Evolutionary conservation across 1,284 basidiomycete genomes (phyloP), one percentile per base, ranked within the genome.

Genomic region (Sutorius eximius): DNA sequence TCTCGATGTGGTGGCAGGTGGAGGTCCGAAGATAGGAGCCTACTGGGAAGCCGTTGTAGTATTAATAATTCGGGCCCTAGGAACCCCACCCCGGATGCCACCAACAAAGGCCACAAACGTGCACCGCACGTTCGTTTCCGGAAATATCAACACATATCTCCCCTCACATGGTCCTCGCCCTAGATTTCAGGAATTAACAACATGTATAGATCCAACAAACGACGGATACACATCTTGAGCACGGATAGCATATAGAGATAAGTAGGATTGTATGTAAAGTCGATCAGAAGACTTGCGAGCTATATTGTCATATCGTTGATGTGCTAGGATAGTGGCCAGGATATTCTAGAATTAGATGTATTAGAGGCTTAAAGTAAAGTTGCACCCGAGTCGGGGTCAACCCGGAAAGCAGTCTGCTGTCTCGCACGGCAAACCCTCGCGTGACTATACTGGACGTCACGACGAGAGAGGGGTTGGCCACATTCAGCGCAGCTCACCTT

Each of bases 371-470:
- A 13, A 16, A 42, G 30, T 16, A 15, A 11, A 13, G n/a, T n/a
- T 12, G 36, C 12, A 16, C 40, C 24, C 33, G 46, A 47, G 8
- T 27, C 29, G 3, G 36, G n/a, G 24, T n/a, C 8, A 15, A 18
- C 13, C 16, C 0, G 5, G 11, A 6, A 40, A 43, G 32, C 22
- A 3, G 11, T 13, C 18, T 2, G 27, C 33, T 22, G 51, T 18
- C 33, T 44, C 9, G 13, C 46, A 2, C 9, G 54, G 20, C 66
- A 68, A 5, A 7, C 40, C 8, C 9, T 53, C 16, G 38, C 44
- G 20, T 66, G 64, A 10, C 49, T 45, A 5, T 42, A 36, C 29
- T 20, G 44, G 44, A 66, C 67, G 30, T 66, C 64, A 8, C 32
- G 18, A 11, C 67, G 67, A 30, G 65, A 64, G 30, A 69, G 57